Base-by-base conservation (phyloP, 1,139 yeast genomes). In the Zygotorulaspora mrakii region DNA sequence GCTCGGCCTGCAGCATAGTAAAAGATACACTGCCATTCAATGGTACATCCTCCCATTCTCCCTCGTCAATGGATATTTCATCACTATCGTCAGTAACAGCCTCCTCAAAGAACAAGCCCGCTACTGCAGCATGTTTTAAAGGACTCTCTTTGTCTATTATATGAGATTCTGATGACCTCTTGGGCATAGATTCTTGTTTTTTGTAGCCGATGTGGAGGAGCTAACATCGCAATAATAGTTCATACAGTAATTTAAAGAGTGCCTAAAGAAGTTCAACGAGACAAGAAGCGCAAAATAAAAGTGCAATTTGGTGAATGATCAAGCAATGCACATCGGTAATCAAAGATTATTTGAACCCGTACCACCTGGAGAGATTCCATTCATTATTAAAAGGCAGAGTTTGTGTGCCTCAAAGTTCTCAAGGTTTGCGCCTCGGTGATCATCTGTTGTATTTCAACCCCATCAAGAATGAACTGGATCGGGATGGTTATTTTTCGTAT, bases 401-500 rank as follows among this genome's bases (percentile, higher is more conserved):
- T 12, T 28, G 37, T 10, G 12, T 25, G 10, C 17, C 10, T 16
- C 11, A 24, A 16, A 23, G 12, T n/a, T 10, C 23, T 16, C 31
- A 12, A 16, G 12, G 14, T 5, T 25, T 44, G 22, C 31, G 20
- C 22, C 10, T 42, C 10, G 94, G 94, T 0, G 79, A 76, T 47
- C 88, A 84, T 48, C 70, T 87, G 43, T 61, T 82, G 2, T 86
- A 73, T 59, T 79, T 78, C 60, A 76, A 76, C 47, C 78, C 82
- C 4, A 64, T 70, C 25, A 77, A 74, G 30, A 58, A 78, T 49
- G 61, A 60, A 2, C 56, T 86, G 17, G 80, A 83, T 0, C 34
- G 55, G 2, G 97, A 89, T 60, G 96, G 96, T 0, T 89, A 86
- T 61, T 95, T 85, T 51, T 71, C 79, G 42, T 77, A 81, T 52